These are phyloP conservation scores for Paramecium tetraurelia DNA, from an alignment of 73 alveolate species.

Conservation along the genomic window DNA sequence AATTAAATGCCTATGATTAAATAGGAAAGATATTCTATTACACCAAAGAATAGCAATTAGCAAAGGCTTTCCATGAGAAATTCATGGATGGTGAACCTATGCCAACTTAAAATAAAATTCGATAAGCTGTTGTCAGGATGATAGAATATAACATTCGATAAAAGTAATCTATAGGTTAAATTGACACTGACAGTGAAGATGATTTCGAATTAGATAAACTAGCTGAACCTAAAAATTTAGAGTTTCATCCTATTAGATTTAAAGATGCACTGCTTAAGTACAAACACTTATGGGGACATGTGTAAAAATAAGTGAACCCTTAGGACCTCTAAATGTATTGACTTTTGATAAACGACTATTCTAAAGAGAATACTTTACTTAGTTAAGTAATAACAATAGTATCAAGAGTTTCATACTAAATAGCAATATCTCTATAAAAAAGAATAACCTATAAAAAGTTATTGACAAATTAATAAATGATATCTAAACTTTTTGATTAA, in stretches of 20 bases:
- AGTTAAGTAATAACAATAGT: neutral
- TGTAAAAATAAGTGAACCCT: neutral
- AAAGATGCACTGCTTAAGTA: neutral
- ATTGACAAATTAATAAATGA: conserved; percentile 33
- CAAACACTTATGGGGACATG: conserved; percentile 34
- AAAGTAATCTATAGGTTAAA: neutral
- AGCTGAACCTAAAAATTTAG: neutral
- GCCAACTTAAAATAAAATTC: neutral
- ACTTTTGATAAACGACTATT: neutral
- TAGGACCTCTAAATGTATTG: conserved; percentile 19
- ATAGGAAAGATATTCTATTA: conserved; percentile 16
- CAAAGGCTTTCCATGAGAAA: conserved; percentile 41
- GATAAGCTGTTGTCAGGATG: neutral
- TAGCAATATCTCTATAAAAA: neutral
- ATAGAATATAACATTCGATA: neutral
- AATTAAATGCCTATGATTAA: conserved; percentile 13
- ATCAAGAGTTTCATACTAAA: neutral
- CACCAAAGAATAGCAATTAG: neutral
- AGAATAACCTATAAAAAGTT: neutral
- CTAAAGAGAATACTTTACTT: neutral
- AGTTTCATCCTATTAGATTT: neutral
- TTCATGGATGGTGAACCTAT: conserved; percentile 32
- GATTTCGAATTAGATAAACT: conserved; percentile 29
- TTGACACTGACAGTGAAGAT: conserved; percentile 29
- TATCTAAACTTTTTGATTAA: neutral